Base-by-base conservation (phyloP, 768 basidiomycete genomes). In the Lentinula raphanica region DNA sequence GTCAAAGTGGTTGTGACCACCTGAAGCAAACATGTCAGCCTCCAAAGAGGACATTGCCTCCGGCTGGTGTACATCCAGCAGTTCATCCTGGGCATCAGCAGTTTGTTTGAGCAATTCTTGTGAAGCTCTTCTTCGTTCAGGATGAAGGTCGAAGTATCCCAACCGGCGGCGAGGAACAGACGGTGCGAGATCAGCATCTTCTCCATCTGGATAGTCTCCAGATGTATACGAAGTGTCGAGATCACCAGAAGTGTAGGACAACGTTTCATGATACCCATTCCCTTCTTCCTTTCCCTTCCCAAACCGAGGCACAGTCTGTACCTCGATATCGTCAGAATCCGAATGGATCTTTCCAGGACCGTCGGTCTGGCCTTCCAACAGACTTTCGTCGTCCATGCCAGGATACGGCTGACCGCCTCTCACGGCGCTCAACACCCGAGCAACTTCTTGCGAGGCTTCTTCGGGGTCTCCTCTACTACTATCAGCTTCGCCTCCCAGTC, bases 121-220 rank as follows among this genome's bases (percentile, higher is more conserved):
- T 28, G 54, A 56, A 3, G 63, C 58, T 4, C 49, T 27, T 12
- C 85, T 74, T 45, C 89, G 78, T 45, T 91, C 89, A 11, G 89
- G 89, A 67, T 92, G 89, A 13, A 90, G 64, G 67, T 90, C 89
- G 66, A 92, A 92, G 68, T 92, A 92, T 0, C 87, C 86, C 27
- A 84, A 53, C 17, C 87, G 78, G 45, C 75, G 70, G 62, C 77
- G 58, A 31, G 64, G 23, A 48, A 38, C 17, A 27, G 27, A 23
- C 2, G 56, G 36, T 12, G 59, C 63, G 4, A 66, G 72, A 12
- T 69, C 67, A 13, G 66, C 56, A 53, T 68, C 65, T 55, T 66
- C 65, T 55, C 64, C 69, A 5, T 62, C 65, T 67, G 68, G 51
- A 70, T 69, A 49, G 7, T 15, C 15, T 12, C n/a, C 25, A 17